Base-by-base conservation (phyloP, 2,329 filamentous ascomycete genomes). In the Periconia digitata region DNA sequence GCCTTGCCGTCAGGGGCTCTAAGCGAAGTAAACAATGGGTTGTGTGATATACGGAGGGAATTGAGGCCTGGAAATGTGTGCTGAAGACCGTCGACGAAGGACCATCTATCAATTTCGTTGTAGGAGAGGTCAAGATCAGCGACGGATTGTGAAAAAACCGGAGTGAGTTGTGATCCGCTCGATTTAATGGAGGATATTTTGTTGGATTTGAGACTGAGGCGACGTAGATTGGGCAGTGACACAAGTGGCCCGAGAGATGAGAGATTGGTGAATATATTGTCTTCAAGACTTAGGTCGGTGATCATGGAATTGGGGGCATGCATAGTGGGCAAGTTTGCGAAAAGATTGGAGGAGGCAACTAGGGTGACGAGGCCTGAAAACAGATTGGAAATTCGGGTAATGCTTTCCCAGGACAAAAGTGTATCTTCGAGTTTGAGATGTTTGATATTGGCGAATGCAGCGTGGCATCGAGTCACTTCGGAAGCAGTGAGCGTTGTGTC, bases 31-130 rank as follows among this genome's bases (percentile, higher is more conserved):
- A 90, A 95, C 18, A 97, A 79, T 4, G 92, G 92, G 58, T 97
- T 97, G 65, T 91, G 86, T 5, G 89, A 85, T 52, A 96, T 83
- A 15, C 92, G 87, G 34, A 99, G 81, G 27, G 84, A 85, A 12
- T 75, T 79, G 6, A 97, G 77, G 3, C 85, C 83, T 0, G 94
- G 92, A 56, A 95, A 90, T 49, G 83, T 74, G 12, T 68, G 62
- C 2, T 82, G 74, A 1, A 99, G 79, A 5, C 76, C 67, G 60
- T 95, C 85, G 55, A 96, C 77, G 66, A 95, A 89, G 23, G 71
- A 63, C 89, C 91, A 96, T 16, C 79, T 78, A 15, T 60, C 48
- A 22, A 80, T 74, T 1, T 62, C 60, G 53, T 79, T 79, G 60
- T 74, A 70, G 4, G 75, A 72, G 5, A 79, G 56, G 46, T 79